phyloP scores from a whole-genome alignment of 345 rosid species.

The Viola odorata region DNA sequence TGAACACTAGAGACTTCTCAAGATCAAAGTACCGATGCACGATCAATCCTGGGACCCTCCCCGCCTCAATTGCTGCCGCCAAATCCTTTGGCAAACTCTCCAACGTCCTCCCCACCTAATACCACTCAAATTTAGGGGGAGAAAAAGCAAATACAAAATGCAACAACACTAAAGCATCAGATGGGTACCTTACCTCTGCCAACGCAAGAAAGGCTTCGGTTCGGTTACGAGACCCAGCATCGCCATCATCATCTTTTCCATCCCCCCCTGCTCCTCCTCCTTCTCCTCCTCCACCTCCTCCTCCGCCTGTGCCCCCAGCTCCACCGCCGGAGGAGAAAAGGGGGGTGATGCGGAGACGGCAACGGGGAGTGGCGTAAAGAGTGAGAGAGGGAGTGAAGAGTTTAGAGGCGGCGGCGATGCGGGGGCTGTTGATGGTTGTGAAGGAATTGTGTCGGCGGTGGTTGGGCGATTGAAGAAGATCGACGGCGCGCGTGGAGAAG shows the following conservation, averaged over 20 bases:
- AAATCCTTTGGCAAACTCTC: slow-evolving; percentile 58
- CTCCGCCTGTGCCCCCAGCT: slow-evolving; percentile 11
- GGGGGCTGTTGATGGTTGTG: slow-evolving; percentile 10
- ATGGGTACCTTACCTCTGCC: slow-evolving; percentile 30
- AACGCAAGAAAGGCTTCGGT: slow-evolving; percentile 42
- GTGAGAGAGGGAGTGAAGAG: slow-evolving; percentile 11
- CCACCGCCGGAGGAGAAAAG: slow-evolving; percentile 30
- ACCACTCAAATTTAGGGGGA: neutral
- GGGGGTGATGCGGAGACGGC: slow-evolving; percentile 1
- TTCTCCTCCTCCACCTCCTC: slow-evolving; percentile 14
- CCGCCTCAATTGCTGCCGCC: slow-evolving; percentile 48
- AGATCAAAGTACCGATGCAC: slow-evolving; percentile 46
- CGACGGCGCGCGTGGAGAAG: slow-evolving; percentile 22
- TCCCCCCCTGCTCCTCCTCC: slow-evolving; percentile 22
- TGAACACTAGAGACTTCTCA: slow-evolving; percentile 41
- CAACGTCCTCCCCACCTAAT: slow-evolving; percentile 42
- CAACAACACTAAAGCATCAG: neutral
- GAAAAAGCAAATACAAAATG: slow-evolving; percentile 1
- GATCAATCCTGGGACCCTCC: slow-evolving; percentile 49
- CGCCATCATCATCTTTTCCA: slow-evolving; percentile 20
- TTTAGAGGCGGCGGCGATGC: slow-evolving; percentile 8
- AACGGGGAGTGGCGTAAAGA: neutral
- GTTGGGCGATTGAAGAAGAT: slow-evolving; percentile 9
- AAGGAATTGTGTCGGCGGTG: slow-evolving; percentile 11
- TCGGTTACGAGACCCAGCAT: slow-evolving; percentile 33